Percentiles rank a stretch among this genome's conserved stretches.
Evolutionary conservation across 306 rosid species (phyloP).

Genomic region (Datisca glomerata): DNA sequence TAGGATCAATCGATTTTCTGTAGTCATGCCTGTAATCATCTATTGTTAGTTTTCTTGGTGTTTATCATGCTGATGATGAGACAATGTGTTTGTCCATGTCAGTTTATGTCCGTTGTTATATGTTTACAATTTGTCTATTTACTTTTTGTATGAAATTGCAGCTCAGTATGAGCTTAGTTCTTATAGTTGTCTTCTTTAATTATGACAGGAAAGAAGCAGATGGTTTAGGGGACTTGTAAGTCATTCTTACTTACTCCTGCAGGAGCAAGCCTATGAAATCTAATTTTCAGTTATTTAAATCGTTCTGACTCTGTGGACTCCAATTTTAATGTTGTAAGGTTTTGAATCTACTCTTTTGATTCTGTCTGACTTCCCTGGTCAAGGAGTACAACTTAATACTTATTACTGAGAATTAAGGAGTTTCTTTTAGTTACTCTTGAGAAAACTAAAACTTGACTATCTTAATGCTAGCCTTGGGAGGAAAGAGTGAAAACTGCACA

Average conservation of each 20-base stretch:
- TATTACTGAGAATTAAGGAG: background rate
- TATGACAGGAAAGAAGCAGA: slow-evolving; percentile 65
- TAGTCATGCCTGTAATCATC: too few species aligned
- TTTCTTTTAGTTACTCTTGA: background rate
- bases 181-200: slow-evolving; percentile 25
- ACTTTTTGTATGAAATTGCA: too few species aligned
- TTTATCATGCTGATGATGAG: too few species aligned
- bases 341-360: background rate
- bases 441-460: slow-evolving; percentile 1
- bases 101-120: too few species aligned
- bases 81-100: too few species aligned
- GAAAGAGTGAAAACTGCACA: slow-evolving; percentile 48
- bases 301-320: background rate
- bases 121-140: too few species aligned
- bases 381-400: too few species aligned
- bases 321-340: too few species aligned
- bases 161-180: too few species aligned
- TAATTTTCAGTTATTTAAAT: slow-evolving; percentile 4
- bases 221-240: slow-evolving; percentile 82
- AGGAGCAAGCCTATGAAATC: background rate
- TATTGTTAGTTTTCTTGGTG: too few species aligned
- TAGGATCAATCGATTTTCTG: background rate
- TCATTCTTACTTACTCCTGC: slow-evolving; percentile 18
- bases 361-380: too few species aligned
- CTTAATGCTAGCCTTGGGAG: slow-evolving; percentile 68